phyloP scores from a whole-genome alignment of 2,329 filamentous ascomycete species.

The Diaporthe velutina region DNA sequence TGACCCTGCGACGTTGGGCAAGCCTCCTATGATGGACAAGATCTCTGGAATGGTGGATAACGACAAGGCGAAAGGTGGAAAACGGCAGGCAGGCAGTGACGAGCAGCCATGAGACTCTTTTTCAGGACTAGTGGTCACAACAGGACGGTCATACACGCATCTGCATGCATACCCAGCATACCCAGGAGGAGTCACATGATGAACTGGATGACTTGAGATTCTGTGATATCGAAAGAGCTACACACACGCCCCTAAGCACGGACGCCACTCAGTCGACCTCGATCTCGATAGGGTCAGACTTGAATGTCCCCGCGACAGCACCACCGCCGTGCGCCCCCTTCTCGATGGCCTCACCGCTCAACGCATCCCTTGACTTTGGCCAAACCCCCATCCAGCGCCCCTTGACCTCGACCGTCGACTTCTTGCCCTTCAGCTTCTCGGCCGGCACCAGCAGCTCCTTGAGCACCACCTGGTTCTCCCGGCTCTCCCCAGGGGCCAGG shows the following conservation, averaged over 20 bases:
- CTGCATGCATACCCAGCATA: too few species aligned
- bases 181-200: background rate
- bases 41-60: slow-evolving; percentile 37
- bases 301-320: slow-evolving; percentile 43
- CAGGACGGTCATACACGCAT: background rate
- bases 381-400: slow-evolving; percentile 56
- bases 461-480: slow-evolving; percentile 52
- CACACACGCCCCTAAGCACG: too few species aligned
- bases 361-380: slow-evolving; percentile 44
- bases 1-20: slow-evolving; percentile 43
- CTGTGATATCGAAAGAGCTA: background rate
- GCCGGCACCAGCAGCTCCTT: slow-evolving; percentile 52
- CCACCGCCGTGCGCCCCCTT: slow-evolving; percentile 42
- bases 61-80: slow-evolving; percentile 11
- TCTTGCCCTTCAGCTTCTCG: slow-evolving; percentile 46
- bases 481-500: slow-evolving; percentile 53
- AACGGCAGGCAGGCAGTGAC: background rate
- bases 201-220: background rate
- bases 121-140: background rate
- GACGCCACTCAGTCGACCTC: slow-evolving; percentile 13
- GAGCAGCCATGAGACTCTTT: background rate
- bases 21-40: slow-evolving; percentile 44
- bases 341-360: slow-evolving; percentile 42
- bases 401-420: slow-evolving; percentile 50
- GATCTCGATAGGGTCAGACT: slow-evolving; percentile 33